Evolutionary conservation across 768 basidiomycete genomes (phyloP).

Genomic region (Hygrophorus russula): DNA sequence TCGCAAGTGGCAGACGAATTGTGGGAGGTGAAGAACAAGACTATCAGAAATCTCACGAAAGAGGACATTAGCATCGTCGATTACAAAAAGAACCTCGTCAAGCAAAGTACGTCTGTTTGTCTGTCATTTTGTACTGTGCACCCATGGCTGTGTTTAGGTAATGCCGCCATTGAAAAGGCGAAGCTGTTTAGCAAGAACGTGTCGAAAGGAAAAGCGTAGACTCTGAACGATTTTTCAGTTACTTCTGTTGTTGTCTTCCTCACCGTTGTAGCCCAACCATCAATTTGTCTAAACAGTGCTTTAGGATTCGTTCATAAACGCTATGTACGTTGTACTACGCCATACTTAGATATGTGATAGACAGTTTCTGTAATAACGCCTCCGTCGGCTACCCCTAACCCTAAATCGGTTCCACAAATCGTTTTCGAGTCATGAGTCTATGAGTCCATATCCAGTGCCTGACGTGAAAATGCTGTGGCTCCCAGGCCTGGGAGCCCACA

Average conservation of each 20-base stretch:
- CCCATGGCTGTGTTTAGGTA: conserved; percentile 34
- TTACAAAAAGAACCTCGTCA: conserved; percentile 83
- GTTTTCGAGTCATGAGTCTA: too few species aligned
- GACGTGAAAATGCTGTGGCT: too few species aligned
- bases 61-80: conserved; percentile 84
- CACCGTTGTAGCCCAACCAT: not conserved
- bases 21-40: conserved; percentile 95
- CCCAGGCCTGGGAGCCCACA: too few species aligned
- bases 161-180: conserved; percentile 83
- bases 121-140: conserved; percentile 4
- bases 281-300: too few species aligned
- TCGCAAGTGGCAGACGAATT: conserved; percentile 97
- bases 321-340: too few species aligned
- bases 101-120: conserved; percentile 47
- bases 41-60: conserved; percentile 87
- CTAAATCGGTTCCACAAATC: too few species aligned
- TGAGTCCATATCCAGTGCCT: too few species aligned
- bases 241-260: not conserved
- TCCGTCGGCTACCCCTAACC: too few species aligned
- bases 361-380: too few species aligned
- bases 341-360: too few species aligned
- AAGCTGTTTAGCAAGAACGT: conserved; percentile 85
- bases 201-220: conserved; percentile 55
- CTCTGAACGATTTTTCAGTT: not conserved
- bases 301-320: too few species aligned